Base-by-base conservation (phyloP, 2,329 filamentous ascomycete genomes). In the Claviceps sp. region DNA sequence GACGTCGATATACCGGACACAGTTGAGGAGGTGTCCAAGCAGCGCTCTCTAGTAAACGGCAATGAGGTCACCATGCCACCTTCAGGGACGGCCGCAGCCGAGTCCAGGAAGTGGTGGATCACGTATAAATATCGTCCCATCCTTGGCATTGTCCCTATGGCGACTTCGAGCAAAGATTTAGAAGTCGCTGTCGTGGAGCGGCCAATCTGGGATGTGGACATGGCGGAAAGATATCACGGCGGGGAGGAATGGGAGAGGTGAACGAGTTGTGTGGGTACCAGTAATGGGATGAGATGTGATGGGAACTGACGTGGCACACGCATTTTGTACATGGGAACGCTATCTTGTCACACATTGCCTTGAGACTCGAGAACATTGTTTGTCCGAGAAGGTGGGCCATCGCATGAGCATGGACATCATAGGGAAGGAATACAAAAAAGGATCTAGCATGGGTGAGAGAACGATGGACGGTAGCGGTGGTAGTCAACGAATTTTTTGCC, bases 51-150 rank as follows among this genome's bases (percentile, higher is more conserved):
- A 4, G 22, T 52, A 43, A 60, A 56, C 56, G 52, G 42, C 46
- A 55, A 50, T 39, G 58, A 61, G 39, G 55, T 56, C 40, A 50
- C 55, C 34, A 9, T 52, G 34, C 16, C 38, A 20, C 49, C 22
- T 6, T 48, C 45, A 17, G 58, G 58, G 26, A 40, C 45, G 44
- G 56, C 57, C 49, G 56, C 56, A 45, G 61, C 57, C 52, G 60
- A 61, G 54, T 61, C 60, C 47, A 67, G 64, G 55, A 69, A 66
- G 55, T 78, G 71, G 70, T 97, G 89, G 88, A 80, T 83, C 64
- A 95, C 90, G 5, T 89, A 86, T 74, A 94, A 95, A 68, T 98
- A 97, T 68, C 79, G 90, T 53, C 87, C 90, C n/a, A 89, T 98
- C 59, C 73, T 98, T 55, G 93, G 90, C 50, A 69, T 82, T 39